Base-by-base conservation (phyloP, 177 flowering plant genomes). In the Vitis hybrid region DNA sequence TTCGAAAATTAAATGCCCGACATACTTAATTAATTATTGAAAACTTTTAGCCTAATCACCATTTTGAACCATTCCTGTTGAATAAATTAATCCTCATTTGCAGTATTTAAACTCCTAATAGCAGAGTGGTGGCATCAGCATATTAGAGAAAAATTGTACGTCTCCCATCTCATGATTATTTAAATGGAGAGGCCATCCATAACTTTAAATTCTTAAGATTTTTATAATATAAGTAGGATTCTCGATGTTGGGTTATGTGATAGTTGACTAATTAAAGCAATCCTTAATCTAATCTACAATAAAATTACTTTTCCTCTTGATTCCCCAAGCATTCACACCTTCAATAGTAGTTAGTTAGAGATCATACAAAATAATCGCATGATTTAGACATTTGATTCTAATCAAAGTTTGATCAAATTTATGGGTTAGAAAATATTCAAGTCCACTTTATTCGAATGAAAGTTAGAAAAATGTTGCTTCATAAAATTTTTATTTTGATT, bases 101-200 rank as follows among this genome's bases (percentile, higher is more conserved):
- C 1, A 21, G 1, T 63, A 62, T 60, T 57, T 71, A 69, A 77
- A 9, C 52, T 53, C 41, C 13, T n/a, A 21, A 51, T 65, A 14
- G 9, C n/a, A 35, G 75, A 17, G 24, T 67, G 79, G 83, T 79
- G 83, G 71, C 74, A 74, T 61, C 80, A 77, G 76, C 77, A 79
- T 79, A 77, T 77, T 21, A 21, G 21, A 21, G 21, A 21, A 21
- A 21, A 21, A 21, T 21, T 53, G 56, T 53, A 4, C 1, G 14
- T 13, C n/a, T 53, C 56, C 56, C 15, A 53, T 53, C 14, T 53
- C 56, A 13, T 53, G 56, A 53, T 53, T 53, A 53, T 14, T 53
- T n/a, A 14, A 53, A 53, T 53, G 56, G 14, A 4, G n/a, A 11
- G 56, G 14, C 11, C n/a, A 15, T 53, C 14, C 6, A 13, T 13